phyloP scores from a whole-genome alignment of 371 early-diverging fungal genomes.

The Mucor saturninus region DNA sequence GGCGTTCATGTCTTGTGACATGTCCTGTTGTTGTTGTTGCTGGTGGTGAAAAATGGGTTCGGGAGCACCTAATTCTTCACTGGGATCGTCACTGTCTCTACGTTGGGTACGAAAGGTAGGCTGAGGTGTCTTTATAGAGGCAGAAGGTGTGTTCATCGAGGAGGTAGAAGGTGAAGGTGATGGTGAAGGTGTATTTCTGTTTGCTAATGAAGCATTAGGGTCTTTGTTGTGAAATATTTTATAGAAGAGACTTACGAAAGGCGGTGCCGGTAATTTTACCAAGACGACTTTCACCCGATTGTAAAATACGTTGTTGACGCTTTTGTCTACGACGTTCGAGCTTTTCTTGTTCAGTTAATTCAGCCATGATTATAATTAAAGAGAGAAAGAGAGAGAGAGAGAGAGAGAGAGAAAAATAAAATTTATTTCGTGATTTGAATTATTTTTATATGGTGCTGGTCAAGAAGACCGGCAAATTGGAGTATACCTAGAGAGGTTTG shows the following conservation, averaged over 20 bases:
- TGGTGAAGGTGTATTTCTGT: slow-evolving; percentile 36
- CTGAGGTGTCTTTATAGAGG: background rate
- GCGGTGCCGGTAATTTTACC: slow-evolving; percentile 66
- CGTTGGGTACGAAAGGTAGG: slow-evolving; percentile 14
- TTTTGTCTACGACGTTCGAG: slow-evolving; percentile 63
- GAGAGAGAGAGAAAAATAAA: background rate
- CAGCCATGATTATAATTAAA: slow-evolving; percentile 27
- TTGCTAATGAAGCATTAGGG: slow-evolving; percentile 17
- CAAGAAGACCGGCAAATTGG: slow-evolving; percentile 11
- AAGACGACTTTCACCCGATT: slow-evolving; percentile 61
- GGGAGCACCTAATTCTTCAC: slow-evolving; percentile 51
- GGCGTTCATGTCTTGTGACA: slow-evolving; percentile 3
- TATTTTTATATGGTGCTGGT: slow-evolving; percentile 9
- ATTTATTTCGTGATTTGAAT: background rate
- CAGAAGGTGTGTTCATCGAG: background rate
- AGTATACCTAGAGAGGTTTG: slow-evolving; percentile 6
- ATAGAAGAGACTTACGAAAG: slow-evolving; percentile 37
- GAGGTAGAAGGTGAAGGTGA: slow-evolving; percentile 44
- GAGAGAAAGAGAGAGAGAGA: background rate
- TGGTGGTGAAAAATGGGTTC: slow-evolving; percentile 14
- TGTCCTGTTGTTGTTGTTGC: too few relatives aligned
- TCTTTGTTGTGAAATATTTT: background rate
- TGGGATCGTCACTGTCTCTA: slow-evolving; percentile 46
- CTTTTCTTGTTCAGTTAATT: slow-evolving; percentile 60
- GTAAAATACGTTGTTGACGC: slow-evolving; percentile 64